These are phyloP conservation scores for Lagenidium sp. DNA, from an alignment of 352 stramenopile species.

Conservation along the genomic window DNA sequence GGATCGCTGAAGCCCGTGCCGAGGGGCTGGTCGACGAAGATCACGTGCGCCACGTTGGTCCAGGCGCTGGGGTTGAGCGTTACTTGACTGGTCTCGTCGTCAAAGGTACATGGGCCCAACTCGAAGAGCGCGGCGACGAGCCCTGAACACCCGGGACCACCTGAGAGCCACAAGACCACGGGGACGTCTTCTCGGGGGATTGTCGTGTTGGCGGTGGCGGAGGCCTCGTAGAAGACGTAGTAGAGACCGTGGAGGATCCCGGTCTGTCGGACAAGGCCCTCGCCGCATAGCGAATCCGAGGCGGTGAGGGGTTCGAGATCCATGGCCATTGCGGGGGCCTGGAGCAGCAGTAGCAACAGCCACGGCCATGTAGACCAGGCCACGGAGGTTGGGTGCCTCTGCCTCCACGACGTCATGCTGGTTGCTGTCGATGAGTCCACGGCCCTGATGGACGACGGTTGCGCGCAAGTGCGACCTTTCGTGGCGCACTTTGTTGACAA, in stretches of 20 bases:
- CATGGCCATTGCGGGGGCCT: no score
- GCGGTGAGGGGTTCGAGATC: no score
- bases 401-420: no score
- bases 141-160: conserved; percentile 93
- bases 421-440: no score
- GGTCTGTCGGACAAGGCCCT: conserved; percentile 42
- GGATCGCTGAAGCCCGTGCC: conserved; percentile 58
- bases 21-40: conserved; percentile 95
- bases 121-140: conserved; percentile 92
- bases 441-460: no score
- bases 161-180: conserved; percentile 95
- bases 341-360: no score
- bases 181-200: conserved; percentile 32
- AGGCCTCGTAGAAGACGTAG: conserved; percentile 69
- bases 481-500: no score
- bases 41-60: conserved; percentile 92
- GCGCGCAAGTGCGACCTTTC: no score
- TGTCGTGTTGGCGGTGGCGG: conserved; percentile 5
- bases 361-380: no score
- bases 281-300: conserved; percentile 42
- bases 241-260: conserved; percentile 56
- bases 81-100: conserved; percentile 39
- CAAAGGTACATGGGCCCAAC: conserved; percentile 92
- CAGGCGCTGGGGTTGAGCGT: conserved; percentile 90
- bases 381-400: no score